Evolutionary conservation across 495 filamentous ascomycete genomes (phyloP).

Genomic region (Podospora fimiseda): DNA sequence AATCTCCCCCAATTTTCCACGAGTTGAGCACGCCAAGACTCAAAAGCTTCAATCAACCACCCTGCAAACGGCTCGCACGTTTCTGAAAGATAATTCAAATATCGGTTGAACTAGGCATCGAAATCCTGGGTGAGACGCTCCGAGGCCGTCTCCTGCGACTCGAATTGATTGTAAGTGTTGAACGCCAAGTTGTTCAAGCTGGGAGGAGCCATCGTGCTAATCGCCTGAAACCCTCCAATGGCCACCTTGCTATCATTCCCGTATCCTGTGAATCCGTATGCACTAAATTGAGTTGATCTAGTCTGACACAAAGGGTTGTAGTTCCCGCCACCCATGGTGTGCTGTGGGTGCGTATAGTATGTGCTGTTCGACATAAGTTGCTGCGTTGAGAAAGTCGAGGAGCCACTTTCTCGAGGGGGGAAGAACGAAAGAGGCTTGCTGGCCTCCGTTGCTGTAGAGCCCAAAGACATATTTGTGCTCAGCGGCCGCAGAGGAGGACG

Average conservation of each 20-base stretch:
- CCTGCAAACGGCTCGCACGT: no score
- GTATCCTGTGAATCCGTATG: constrained; percentile 26
- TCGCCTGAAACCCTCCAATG: constrained; percentile 17
- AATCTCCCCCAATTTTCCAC: no score
- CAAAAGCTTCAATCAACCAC: no score
- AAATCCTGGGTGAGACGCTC: constrained; percentile 15
- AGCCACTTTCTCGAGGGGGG: constrained; percentile 5
- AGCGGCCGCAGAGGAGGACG: constrained; percentile 21
- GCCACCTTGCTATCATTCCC: constrained; percentile 27
- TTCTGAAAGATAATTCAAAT: neutral
- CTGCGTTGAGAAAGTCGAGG: constrained; percentile 17
- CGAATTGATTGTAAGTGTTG: constrained; percentile 11
- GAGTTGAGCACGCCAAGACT: no score
- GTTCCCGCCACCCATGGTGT: constrained; percentile 24
- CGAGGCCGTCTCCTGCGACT: constrained; percentile 12
- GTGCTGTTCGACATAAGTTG: constrained; percentile 15
- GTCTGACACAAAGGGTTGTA: constrained; percentile 41
- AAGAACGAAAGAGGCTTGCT: constrained; percentile 15
- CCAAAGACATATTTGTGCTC: constrained; percentile 17
- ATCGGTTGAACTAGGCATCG: constrained; percentile 6
- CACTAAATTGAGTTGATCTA: constrained; percentile 25
- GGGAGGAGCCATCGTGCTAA: constrained; percentile 12
- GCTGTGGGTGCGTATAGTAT: constrained; percentile 26
- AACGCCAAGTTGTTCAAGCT: constrained; percentile 17
- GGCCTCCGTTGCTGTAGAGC: constrained; percentile 10